Evolutionary conservation across 768 basidiomycete species (phyloP).

Genomic region (Leccinellum albellum): DNA sequence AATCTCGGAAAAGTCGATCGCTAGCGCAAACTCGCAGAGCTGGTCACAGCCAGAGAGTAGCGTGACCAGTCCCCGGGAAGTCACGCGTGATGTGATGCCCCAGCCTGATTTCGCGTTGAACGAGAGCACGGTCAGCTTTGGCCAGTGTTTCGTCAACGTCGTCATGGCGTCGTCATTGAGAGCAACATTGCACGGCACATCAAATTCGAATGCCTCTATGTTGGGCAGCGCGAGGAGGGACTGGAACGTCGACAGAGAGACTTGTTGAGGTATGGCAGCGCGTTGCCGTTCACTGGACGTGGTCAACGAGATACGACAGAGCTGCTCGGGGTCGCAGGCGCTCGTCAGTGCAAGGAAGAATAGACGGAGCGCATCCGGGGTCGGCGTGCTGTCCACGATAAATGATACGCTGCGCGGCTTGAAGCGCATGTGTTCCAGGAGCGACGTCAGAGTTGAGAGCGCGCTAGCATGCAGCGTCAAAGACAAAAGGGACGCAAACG

Average conservation of each 20-base stretch:
- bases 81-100: slow-evolving; percentile 17
- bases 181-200: slow-evolving; percentile 17
- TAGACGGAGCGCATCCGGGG: slow-evolving; percentile 16
- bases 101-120: slow-evolving; percentile 20
- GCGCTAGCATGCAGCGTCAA: slow-evolving; percentile 6
- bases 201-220: slow-evolving; percentile 11
- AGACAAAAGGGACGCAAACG: slow-evolving; percentile 12
- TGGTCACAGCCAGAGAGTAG: slow-evolving; percentile 13
- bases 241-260: slow-evolving; percentile 16
- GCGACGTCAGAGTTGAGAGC: slow-evolving; percentile 18
- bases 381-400: slow-evolving; percentile 7
- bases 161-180: slow-evolving; percentile 22
- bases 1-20: slow-evolving; percentile 20
- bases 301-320: slow-evolving; percentile 10
- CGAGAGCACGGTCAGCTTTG: slow-evolving; percentile 8
- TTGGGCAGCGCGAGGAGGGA: slow-evolving; percentile 16
- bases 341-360: slow-evolving; percentile 19
- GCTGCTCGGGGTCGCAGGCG: slow-evolving; percentile 9
- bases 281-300: background rate
- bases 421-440: slow-evolving; percentile 19
- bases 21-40: slow-evolving; percentile 15
- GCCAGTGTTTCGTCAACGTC: slow-evolving; percentile 20
- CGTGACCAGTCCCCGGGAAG: slow-evolving; percentile 18
- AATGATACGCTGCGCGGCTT: slow-evolving; percentile 15
- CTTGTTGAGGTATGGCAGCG: background rate